Conservation (phyloP, 2,329 filamentous ascomycete species). For the Fusarium annulatum region DNA sequence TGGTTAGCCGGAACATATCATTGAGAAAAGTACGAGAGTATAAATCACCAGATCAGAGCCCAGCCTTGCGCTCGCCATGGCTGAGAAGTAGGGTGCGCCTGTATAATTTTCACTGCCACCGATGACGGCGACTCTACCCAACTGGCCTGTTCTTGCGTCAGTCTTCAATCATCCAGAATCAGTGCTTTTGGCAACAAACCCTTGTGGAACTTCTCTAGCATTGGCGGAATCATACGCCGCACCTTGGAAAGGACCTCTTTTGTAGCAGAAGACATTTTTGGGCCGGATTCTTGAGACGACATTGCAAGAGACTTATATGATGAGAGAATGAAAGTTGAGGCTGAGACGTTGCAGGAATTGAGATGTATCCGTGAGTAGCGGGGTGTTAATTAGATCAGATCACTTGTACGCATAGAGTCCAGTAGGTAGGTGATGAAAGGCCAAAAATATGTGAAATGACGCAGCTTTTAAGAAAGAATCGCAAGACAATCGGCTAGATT, state of each 20-base stretch:
- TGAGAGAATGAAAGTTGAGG: neutral
- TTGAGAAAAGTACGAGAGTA: neutral
- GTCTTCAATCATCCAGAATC: neutral
- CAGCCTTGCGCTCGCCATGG: slow-evolving; percentile 91
- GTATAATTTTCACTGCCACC: slow-evolving; percentile 97
- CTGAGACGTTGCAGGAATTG: slow-evolving; percentile 5
- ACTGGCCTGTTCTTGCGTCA: slow-evolving; percentile 74
- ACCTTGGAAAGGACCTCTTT: slow-evolving; percentile 83
- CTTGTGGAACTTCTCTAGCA: slow-evolving; percentile 97
- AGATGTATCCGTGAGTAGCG: neutral
- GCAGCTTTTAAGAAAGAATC: neutral
- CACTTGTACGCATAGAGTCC: neutral
- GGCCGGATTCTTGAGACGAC: slow-evolving; percentile 36
- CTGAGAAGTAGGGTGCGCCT: slow-evolving; percentile 96
- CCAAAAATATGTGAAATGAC: neutral
- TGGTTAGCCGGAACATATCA: slow-evolving; percentile 1
- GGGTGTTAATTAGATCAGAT: neutral
- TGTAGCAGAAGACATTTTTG: slow-evolving; percentile 74
- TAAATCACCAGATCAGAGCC: slow-evolving; percentile 85
- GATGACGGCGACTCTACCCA: slow-evolving; percentile 92
- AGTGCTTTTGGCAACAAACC: slow-evolving; percentile 61
- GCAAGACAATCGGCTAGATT: neutral
- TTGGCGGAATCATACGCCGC: slow-evolving; percentile 90
- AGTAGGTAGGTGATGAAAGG: neutral
- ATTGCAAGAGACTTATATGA: slow-evolving; percentile 34